Conservation (phyloP, 2,329 filamentous ascomycete genomes). For the Trichoderma simmonsii region DNA sequence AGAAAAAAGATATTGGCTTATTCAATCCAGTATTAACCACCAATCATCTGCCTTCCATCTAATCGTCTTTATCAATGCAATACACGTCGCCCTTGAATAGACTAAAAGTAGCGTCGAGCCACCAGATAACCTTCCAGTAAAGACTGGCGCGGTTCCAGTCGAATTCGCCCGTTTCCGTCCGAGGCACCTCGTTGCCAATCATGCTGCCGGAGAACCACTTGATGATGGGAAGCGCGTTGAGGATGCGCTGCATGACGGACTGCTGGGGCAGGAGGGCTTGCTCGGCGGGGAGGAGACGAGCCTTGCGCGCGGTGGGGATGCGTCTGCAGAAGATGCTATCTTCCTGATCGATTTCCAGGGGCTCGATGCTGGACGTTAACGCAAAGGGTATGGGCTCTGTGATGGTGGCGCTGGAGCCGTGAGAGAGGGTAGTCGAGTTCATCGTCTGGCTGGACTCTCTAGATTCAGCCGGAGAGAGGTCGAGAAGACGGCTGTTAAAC, state of each 20-base stretch:
- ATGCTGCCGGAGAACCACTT: constrained; percentile 70
- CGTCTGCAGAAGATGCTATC: constrained; percentile 53
- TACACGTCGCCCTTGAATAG: constrained; percentile 59
- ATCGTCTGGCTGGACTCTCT: constrained; percentile 54
- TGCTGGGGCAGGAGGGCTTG: constrained; percentile 69
- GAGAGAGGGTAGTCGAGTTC: constrained; percentile 52
- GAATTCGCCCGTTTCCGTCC: constrained; percentile 70
- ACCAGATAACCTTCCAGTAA: constrained; percentile 67
- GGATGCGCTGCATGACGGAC: constrained; percentile 59
- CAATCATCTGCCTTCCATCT: constrained; percentile 5
- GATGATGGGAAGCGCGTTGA: constrained; percentile 65
- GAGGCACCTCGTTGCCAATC: constrained; percentile 72
- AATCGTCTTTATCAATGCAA: constrained; percentile 58
- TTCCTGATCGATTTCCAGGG: constrained; percentile 31
- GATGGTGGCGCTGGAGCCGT: constrained; percentile 46
- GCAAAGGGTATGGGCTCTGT: constrained; percentile 31
- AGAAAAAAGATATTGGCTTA: background rate
- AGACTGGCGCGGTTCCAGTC: constrained; percentile 68
- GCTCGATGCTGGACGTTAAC: constrained; percentile 26
- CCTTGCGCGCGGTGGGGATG: constrained; percentile 65
- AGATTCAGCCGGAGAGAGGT: constrained; percentile 44
- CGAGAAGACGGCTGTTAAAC: constrained; percentile 38
- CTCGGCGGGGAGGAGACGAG: constrained; percentile 63
- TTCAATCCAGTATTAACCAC: background rate
- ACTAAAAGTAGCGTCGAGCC: constrained; percentile 56